Base-by-base conservation (phyloP, 805 yeast genomes). In the Yarrowia osloensis region DNA sequence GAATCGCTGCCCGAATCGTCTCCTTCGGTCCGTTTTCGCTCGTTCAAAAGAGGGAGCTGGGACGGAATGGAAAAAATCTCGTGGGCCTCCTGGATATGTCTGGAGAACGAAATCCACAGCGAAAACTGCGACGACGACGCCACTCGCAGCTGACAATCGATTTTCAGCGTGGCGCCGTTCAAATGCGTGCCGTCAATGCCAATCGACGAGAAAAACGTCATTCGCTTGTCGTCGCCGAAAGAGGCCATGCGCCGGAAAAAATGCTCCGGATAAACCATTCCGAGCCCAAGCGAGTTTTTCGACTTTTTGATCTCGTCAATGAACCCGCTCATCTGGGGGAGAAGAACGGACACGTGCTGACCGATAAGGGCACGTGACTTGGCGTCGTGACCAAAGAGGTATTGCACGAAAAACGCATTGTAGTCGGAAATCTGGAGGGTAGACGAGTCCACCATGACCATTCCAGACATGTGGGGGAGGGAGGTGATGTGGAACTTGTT, bases 211-310 rank as follows among this genome's bases (percentile, higher is more conserved):
- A 49, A 63, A n/a, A 63, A 63, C 12, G 59, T 50, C 47, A 50
- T 35, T 8, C 37, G 59, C 9, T 49, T 31, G 46, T 66, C 66
- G 12, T 59, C 54, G 33, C 37, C 40, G 11, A 22, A 33, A 5
- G 68, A 66, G 3, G 72, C 74, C 6, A 73, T 69, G 70, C 87
- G 86, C 69, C 98, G 83, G 78, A 94, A 92, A 74, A 89, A 88
- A 77, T 92, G 97, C 76, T 93, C 98, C 0, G 98, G 96, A 13
- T 93, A 78, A 0, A 93, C 97, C 62, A 90, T 77, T 0, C 97
- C 97, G 0, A 88, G 35, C 77, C 69, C 77, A 69, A 84, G 69
- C 5, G 42, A 11, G 33, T 24, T 33, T 3, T 24, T 9, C 9
- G 33, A 17, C 17, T 24, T 11, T 17, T 40, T 29, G 31, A 44